A percentile compares a stretch with the other conserved stretches of the same genome.
Conservation (phyloP, 129 eudicot species). For the Mikania micrantha region DNA sequence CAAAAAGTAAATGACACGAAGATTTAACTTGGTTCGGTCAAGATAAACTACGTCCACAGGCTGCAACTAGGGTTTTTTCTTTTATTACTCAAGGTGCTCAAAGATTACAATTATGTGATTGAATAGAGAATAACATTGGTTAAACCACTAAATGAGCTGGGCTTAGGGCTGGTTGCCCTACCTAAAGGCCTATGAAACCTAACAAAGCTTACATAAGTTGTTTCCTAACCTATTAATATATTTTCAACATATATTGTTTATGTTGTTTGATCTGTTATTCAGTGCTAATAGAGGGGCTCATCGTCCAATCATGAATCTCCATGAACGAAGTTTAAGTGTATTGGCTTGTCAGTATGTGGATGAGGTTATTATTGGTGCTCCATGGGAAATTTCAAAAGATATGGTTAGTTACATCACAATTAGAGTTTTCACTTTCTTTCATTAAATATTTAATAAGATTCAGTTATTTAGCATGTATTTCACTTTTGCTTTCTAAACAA, state of each 20-base stretch:
- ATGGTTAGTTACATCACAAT: constrained; percentile 48
- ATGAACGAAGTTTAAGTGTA: constrained; percentile 94
- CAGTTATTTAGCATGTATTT: background rate
- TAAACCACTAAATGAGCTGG: no score
- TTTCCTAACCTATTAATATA: background rate
- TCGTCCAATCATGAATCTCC: constrained; percentile 98
- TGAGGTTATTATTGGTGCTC: constrained; percentile 99
- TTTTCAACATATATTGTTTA: background rate
- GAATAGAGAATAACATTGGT: no score
- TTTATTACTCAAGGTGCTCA: no score
- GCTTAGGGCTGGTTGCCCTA: no score
- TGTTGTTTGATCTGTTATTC: constrained; percentile 17
- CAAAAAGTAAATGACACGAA: no score
- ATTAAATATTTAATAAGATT: background rate
- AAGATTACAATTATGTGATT: no score
- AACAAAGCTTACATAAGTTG: background rate
- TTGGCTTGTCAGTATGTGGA: constrained; percentile 97
- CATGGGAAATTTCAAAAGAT: constrained; percentile 93
- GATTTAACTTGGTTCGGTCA: no score
- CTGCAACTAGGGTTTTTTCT: no score
- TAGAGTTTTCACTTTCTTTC: background rate
- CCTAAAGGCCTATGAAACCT: no score
- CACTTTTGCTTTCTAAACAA: background rate
- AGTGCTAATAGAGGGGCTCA: constrained; percentile 93
- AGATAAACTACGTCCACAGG: no score